A percentile compares a stretch with the other conserved stretches of the same genome.
phyloP scores from a whole-genome alignment of 176 grass and related monocot genomes.

The Zoysia japonica region DNA sequence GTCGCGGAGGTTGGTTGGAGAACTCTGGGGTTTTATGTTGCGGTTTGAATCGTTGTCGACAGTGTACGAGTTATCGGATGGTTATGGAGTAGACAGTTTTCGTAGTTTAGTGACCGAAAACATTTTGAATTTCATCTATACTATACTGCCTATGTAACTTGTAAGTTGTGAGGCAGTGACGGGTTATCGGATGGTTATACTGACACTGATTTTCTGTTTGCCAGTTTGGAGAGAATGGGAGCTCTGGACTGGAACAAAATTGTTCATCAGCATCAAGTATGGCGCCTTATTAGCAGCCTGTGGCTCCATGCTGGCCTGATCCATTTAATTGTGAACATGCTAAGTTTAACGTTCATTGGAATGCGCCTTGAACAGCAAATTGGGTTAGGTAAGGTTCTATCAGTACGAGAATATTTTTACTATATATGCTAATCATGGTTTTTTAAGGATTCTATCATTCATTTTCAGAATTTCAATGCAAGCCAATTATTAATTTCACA shows the following conservation, averaged over 20 bases:
- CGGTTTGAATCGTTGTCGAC: neutral
- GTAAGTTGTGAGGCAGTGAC: neutral
- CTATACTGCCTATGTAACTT: neutral
- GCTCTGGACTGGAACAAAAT: slow-evolving; percentile 92
- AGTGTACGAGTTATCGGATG: too few relatives aligned
- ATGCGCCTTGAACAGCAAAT: slow-evolving; percentile 97
- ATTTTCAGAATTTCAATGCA: neutral
- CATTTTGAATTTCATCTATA: neutral
- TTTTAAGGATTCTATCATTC: too few relatives aligned
- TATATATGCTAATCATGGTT: too few relatives aligned
- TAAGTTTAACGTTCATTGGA: slow-evolving; percentile 87
- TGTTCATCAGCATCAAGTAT: slow-evolving; percentile 78
- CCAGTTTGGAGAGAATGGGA: slow-evolving; percentile 82
- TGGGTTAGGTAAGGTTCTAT: slow-evolving; percentile 71
- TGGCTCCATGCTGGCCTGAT: slow-evolving; percentile 91
- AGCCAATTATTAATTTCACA: neutral
- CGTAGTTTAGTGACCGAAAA: neutral
- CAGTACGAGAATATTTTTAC: neutral
- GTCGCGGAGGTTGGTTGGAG: neutral
- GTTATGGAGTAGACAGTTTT: too few relatives aligned
- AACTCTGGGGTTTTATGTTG: neutral
- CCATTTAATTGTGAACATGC: slow-evolving; percentile 94
- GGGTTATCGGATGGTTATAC: neutral
- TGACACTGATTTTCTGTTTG: slow-evolving; percentile 22
- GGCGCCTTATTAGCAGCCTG: slow-evolving; percentile 77